Evolutionary conservation across 352 stramenopile genomes (phyloP).

Genomic region (Peronospora farinosa): DNA sequence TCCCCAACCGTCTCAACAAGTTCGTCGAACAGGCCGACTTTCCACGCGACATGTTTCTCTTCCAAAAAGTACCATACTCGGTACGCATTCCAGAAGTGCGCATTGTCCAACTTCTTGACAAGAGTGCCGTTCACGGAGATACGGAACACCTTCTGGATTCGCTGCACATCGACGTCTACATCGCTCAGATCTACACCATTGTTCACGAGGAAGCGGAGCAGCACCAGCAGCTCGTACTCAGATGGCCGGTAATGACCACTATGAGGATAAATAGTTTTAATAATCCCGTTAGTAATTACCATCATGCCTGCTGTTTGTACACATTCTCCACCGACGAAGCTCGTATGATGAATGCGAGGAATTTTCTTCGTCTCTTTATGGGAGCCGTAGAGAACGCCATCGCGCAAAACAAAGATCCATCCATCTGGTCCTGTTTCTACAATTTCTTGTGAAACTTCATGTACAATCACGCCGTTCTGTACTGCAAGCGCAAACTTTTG

Average conservation of each 20-base stretch:
- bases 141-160: constrained; percentile 93
- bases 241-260: constrained; percentile 95
- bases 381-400: constrained; percentile 90
- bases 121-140: constrained; percentile 63
- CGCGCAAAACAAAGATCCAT: constrained; percentile 96
- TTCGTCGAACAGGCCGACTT: constrained; percentile 69
- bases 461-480: constrained; percentile 56
- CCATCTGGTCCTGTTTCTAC: constrained; percentile 89
- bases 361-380: constrained; percentile 92
- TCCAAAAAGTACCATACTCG: constrained; percentile 70
- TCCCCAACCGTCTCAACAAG: constrained; percentile 60
- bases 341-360: constrained; percentile 95
- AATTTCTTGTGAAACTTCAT: constrained; percentile 56
- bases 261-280: constrained; percentile 95
- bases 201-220: constrained; percentile 90
- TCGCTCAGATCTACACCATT: constrained; percentile 85
- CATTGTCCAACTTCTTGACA: constrained; percentile 79
- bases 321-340: constrained; percentile 94
- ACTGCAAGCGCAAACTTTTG: constrained; percentile 87
- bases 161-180: constrained; percentile 93
- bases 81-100: constrained; percentile 79
- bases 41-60: constrained; percentile 70
- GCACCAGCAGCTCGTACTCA: constrained; percentile 91
- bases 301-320: constrained; percentile 96
- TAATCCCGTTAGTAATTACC: constrained; percentile 86